Evolutionary conservation across 2,329 filamentous ascomycete genomes (phyloP).

Genomic region (Hymenoscyphus linearis): DNA sequence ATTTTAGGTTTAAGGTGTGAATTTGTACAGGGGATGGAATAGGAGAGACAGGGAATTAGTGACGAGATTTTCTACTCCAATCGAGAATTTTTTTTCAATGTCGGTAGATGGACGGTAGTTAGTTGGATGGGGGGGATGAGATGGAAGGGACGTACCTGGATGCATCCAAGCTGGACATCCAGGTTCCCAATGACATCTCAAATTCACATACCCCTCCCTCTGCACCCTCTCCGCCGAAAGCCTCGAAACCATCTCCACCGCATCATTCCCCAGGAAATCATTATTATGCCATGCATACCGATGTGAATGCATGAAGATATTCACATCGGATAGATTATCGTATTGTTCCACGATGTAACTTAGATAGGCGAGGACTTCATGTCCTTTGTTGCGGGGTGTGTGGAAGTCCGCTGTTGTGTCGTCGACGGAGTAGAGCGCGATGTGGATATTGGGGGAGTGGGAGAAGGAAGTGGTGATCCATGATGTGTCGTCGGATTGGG

Average conservation of each 20-base stretch:
- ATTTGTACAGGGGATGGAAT: too few relatives aligned
- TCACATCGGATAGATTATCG: slow-evolving; percentile 39
- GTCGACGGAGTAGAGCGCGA: slow-evolving; percentile 25
- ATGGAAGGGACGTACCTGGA: too few relatives aligned
- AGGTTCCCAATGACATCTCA: slow-evolving; percentile 54
- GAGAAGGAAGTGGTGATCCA: slow-evolving; percentile 26
- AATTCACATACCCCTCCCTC: slow-evolving; percentile 52
- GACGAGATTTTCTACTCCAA: too few relatives aligned
- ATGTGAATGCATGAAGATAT: slow-evolving; percentile 40
- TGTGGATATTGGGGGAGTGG: slow-evolving; percentile 17
- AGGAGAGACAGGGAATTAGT: too few relatives aligned
- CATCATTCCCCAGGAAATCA: slow-evolving; percentile 22
- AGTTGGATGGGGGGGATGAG: too few relatives aligned
- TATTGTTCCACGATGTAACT: slow-evolving; percentile 62
- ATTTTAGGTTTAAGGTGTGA: too few relatives aligned
- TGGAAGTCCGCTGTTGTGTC: slow-evolving; percentile 36
- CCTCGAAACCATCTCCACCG: slow-evolving; percentile 31
- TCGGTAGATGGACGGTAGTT: too few relatives aligned
- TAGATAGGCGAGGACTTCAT: slow-evolving; percentile 29
- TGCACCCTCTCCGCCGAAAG: slow-evolving; percentile 36
- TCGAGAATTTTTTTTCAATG: too few relatives aligned
- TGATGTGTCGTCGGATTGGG: slow-evolving; percentile 16
- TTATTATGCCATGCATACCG: slow-evolving; percentile 36
- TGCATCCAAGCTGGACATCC: slow-evolving; percentile 48
- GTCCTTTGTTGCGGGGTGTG: slow-evolving; percentile 43